Percentiles rank a stretch among this genome's conserved stretches.
phyloP scores from a whole-genome alignment of 306 rosid species.

The Cucurbita maxima region DNA sequence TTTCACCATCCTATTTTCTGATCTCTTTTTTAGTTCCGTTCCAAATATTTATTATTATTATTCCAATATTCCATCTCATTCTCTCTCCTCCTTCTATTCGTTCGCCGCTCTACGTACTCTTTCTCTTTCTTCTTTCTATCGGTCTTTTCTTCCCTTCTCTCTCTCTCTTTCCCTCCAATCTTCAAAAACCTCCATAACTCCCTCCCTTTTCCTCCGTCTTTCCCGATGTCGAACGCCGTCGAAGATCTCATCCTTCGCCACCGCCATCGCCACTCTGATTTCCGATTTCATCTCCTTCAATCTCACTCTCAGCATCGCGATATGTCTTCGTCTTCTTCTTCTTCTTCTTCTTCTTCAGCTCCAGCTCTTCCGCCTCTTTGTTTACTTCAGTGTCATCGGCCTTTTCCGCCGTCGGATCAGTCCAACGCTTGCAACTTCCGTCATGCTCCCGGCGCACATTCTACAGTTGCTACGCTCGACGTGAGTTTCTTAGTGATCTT shows the following conservation, averaged over 20 bases:
- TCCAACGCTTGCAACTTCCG: not conserved
- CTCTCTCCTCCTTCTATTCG: not conserved
- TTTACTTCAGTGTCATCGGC: not conserved
- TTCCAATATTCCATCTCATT: not conserved
- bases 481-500: not conserved
- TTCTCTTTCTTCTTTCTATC: not conserved
- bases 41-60: not conserved
- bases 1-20: not conserved
- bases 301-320: conserved; percentile 15
- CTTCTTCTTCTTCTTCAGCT: not conserved
- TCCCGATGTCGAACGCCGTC: conserved; percentile 11
- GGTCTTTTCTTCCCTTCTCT: not conserved
- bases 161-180: conserved; percentile 19
- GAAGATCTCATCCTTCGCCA: conserved; percentile 19
- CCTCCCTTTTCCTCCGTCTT: not conserved
- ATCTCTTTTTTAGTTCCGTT: not conserved
- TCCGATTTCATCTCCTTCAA: conserved; percentile 17
- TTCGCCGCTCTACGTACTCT: not conserved
- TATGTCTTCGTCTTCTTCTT: not conserved
- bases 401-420: not conserved
- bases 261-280: conserved; percentile 16
- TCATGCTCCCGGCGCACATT: not conserved
- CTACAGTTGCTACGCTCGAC: not conserved
- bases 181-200: conserved; percentile 4
- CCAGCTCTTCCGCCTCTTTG: not conserved